Evolutionary conservation across 2,329 filamentous ascomycete genomes (phyloP), one percentile per base, ranked within the genome.

Genomic region (Aureobasidium sp.): DNA sequence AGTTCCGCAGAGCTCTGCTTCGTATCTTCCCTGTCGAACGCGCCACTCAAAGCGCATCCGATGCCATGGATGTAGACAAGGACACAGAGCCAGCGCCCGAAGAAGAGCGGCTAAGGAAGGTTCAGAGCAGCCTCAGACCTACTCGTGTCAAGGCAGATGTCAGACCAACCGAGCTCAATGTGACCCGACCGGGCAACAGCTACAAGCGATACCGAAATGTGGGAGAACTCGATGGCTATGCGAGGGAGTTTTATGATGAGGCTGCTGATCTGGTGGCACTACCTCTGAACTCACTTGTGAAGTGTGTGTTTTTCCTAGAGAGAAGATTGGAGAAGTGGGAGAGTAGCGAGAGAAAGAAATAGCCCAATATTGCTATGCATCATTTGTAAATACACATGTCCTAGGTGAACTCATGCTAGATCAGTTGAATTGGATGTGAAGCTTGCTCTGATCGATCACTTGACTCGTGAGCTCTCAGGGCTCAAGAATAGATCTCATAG

Each of bases 271-370:
- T 81, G 17, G 77, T 77, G 7, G 83, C 81, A 7, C 67, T 83
- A 37, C 78, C 78, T 12, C 64, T 85, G 49, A 72, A 78, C 29
- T 79, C 77, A 39, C 71, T 86, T 47, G 68, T 84, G 15, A 73
- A 72, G 61, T 80, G 78, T 17, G 82, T 85, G 0, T 77, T 75
- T 49, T 72, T 76, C 39, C 75, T 78, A 0, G 84, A 87, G 68
- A 65, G 70, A 61, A 77, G 69, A 64, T 69, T 83, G 61, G 70
- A 75, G 52, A 71, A 68, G 58, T 75, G 73, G 69, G 62, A 75
- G 70, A 51, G 70, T 71, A 44, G 68, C 69, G 65, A 72, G 73
- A 65, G 62, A 39, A 69, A 62, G 63, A 61, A 37, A n/a, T 51
- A 34, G 29, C 17, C 15, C 2, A 15, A 9, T 41, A 3, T 5